A percentile compares a stretch with the other conserved stretches of the same genome.
phyloP scores from a whole-genome alignment of 768 basidiomycete species.

The Pleurotus salmoneostramineus region DNA sequence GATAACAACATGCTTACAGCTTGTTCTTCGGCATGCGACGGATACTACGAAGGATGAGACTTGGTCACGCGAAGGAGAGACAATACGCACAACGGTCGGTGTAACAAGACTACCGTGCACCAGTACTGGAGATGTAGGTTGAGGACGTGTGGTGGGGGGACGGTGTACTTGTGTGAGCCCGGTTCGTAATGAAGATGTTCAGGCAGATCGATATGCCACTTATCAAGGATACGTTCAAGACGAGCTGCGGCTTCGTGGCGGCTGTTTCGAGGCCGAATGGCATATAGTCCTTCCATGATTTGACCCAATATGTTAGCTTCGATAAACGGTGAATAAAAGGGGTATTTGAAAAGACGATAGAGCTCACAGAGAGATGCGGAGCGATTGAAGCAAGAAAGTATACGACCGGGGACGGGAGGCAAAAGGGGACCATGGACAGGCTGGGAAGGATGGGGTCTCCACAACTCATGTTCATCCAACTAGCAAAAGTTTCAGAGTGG shows the following conservation, averaged over 20 bases:
- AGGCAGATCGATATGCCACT: conserved; percentile 72
- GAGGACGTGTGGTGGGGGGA: conserved; percentile 60
- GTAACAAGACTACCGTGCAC: conserved; percentile 71
- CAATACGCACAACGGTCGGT: conserved; percentile 70
- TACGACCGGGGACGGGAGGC: conserved; percentile 35
- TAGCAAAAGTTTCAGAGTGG: conserved; percentile 16
- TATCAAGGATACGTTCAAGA: conserved; percentile 62
- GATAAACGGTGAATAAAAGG: neutral
- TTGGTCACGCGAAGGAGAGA: neutral
- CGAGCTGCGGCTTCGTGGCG: conserved; percentile 54
- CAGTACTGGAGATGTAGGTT: conserved; percentile 86
- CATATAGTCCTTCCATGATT: conserved; percentile 70
- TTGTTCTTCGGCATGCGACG: conserved; percentile 34
- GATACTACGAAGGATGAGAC: conserved; percentile 29
- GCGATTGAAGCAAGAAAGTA: conserved; percentile 76
- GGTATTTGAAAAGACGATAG: neutral
- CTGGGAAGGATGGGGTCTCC: conserved; percentile 30
- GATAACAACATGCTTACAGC: conserved; percentile 23
- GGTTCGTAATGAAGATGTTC: conserved; percentile 64
- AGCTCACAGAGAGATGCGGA: conserved; percentile 67
- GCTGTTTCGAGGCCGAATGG: conserved; percentile 50
- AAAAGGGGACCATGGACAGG: conserved; percentile 10
- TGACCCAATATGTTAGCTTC: conserved; percentile 65
- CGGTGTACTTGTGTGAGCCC: conserved; percentile 34
- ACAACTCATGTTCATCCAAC: conserved; percentile 65